Base-by-base conservation (phyloP, 148 eudicot species). In the Rhododendron mucronatum region DNA sequence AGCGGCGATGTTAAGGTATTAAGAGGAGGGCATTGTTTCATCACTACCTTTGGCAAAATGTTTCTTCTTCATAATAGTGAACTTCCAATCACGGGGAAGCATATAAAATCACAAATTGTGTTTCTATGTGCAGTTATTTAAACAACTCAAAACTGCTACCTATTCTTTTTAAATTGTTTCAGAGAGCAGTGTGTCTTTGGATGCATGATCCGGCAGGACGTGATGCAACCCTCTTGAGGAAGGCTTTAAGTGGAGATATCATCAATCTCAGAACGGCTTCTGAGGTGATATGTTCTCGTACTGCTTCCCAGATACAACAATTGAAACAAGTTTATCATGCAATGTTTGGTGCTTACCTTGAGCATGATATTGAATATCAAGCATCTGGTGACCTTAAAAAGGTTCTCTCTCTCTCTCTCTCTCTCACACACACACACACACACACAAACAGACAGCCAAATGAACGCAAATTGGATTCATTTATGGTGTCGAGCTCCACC, bases 241-340 rank as follows among this genome's bases (percentile, higher is more conserved):
- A 91, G 78, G 92, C 98, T 47, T 87, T 94, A 69, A 79, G 84
- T 50, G 90, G 87, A 65, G 86, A 88, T 28, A 13, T 28, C 3
- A 7, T 87, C 15, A 88, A 91, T 91, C 88, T 93, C 23, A 90
- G 77, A 88, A 90, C 90, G 75, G 98, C 91, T 51, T 90, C 95
- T 74, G 98, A 95, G 93, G 94, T 95, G 45, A 92, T 96, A 84
- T 96, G 98, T 86, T 93, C 96, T 85, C 92, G 96, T 47, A 92
- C 96, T 63, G 90, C 94, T 78, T 78, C 95, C 82, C 98, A 94
- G 83, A 93, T 96, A 84, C 95, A 92, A 84, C 88, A 88, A n/a
- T 84, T 94, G 84, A 94, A 90, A 85, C 94, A 92, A 88, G 86
- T 92, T 47, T 93, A 96, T 76, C 85, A 82, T 82, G 83, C 91